phyloP scores from a whole-genome alignment of 1,284 basidiomycete species.

The Cutaneotrichosporon cavernicola region DNA sequence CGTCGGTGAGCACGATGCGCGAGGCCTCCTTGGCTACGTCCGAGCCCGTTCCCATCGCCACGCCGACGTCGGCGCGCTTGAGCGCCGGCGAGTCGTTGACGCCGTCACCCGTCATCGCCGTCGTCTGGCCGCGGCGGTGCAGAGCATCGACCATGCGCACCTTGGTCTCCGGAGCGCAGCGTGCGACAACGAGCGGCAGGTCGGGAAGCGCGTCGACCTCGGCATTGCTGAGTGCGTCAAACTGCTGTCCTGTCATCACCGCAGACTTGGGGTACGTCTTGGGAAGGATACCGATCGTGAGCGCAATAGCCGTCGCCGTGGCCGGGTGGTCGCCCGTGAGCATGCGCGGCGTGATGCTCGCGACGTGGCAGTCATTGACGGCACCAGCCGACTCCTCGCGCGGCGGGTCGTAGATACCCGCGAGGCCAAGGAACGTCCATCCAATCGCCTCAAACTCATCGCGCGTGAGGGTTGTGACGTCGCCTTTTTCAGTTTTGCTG shows the following conservation, averaged over 20 bases:
- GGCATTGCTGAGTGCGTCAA: constrained; percentile 63
- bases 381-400: constrained; percentile 64
- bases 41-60: constrained; percentile 69
- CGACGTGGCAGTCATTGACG: constrained; percentile 63
- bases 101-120: constrained; percentile 57
- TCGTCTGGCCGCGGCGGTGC: constrained; percentile 55
- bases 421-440: constrained; percentile 64
- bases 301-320: constrained; percentile 57
- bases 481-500: constrained; percentile 52
- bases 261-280: constrained; percentile 45
- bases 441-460: constrained; percentile 60
- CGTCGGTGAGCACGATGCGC: constrained; percentile 66
- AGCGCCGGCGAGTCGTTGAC: constrained; percentile 63
- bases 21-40: constrained; percentile 64
- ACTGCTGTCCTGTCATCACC: constrained; percentile 61
- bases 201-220: constrained; percentile 61
- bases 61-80: constrained; percentile 62
- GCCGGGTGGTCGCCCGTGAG: constrained; percentile 58
- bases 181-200: constrained; percentile 62
- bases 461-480: constrained; percentile 51
- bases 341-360: constrained; percentile 69
- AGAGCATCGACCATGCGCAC: constrained; percentile 62
- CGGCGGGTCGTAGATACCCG: constrained; percentile 69
- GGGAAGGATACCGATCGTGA: constrained; percentile 59
- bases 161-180: constrained; percentile 60